Base-by-base conservation (phyloP, 179 eudicot genomes). In the Corrigiola litoralis region DNA sequence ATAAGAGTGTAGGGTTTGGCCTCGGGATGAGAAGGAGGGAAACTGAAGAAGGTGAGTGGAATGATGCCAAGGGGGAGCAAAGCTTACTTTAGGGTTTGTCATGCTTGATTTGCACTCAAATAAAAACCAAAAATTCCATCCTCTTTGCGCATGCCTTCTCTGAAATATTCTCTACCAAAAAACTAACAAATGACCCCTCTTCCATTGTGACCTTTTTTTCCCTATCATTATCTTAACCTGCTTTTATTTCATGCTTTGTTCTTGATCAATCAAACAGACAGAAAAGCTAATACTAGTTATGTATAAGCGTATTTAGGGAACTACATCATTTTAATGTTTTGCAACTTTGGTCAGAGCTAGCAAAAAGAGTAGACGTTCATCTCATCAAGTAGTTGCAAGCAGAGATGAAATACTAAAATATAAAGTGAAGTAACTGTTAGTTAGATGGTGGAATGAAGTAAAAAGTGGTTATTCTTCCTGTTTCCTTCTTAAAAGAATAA, bases 21-120 rank as follows among this genome's bases (percentile, higher is more conserved):
- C 77, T 82, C 72, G 81, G 77, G 78, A 76, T 74, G 71, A 55
- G 70, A 75, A 67, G 63, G 62, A 24, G n/a, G 74, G 63, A 72
- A 75, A 63, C 51, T 38, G 73, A 75, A 78, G 77, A 69, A 71
- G 81, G 87, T 82, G 87, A 82, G 76, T 58, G 84, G 70, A 79
- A 79, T 82, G 81, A 82, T 82, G 72, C 68, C 61, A 71, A 73
- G 63, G 56, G 79, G 79, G 75, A 74, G 75, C 79, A 79, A 71
- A 72, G 33, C 70, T 80, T 72, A 71, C 84, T 83, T 86, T 86
- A 80, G 85, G 87, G 85, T 80, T 83, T 81, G 44, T 71, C 92
- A 86, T 86, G 92, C 92, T 84, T 83, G 58, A 34, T 81, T 81
- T 79, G 58, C 70, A 74, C 89, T 87, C 89, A 80, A 63, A 63